Conservation (phyloP, 202 grass and related monocot genomes). For the Eragrostis tef region DNA sequence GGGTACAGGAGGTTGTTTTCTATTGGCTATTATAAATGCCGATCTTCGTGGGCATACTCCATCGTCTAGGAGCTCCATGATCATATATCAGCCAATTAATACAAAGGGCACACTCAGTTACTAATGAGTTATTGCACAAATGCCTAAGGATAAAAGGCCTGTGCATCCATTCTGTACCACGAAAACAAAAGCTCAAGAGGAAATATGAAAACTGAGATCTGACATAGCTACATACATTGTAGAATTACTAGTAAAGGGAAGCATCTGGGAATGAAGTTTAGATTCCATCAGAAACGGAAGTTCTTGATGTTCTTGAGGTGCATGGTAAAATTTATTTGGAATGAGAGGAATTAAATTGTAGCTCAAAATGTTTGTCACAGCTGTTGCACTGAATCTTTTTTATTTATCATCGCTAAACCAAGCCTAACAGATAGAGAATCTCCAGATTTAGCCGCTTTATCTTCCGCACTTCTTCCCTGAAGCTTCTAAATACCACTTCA, state of each 20-base stretch:
- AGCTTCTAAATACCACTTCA: too few species aligned
- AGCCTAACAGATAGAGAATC: neutral
- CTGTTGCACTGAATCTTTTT: too few species aligned
- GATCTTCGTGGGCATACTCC: neutral
- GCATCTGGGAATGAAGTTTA: neutral
- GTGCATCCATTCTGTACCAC: neutral
- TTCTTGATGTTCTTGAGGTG: too few species aligned
- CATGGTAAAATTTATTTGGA: too few species aligned
- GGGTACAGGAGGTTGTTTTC: too few species aligned
- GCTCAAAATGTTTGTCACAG: too few species aligned
- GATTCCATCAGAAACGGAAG: too few species aligned
- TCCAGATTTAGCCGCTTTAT: too few species aligned
- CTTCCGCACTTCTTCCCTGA: too few species aligned
- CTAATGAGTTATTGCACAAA: neutral
- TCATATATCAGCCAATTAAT: neutral
- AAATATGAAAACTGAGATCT: conserved; percentile 14
- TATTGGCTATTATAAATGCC: neutral
- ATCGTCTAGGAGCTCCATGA: neutral
- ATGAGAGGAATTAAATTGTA: too few species aligned
- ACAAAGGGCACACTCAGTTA: neutral
- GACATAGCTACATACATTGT: neutral
- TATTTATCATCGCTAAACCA: neutral
- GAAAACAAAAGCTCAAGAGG: neutral
- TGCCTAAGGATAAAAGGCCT: conserved; percentile 17
- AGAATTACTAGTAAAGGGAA: conserved; percentile 22